Percentiles rank a stretch among this genome's conserved stretches.
These are phyloP conservation scores for Diphasiastrum complanatum DNA, from an alignment of 83 land plant species.

Conservation along the genomic window DNA sequence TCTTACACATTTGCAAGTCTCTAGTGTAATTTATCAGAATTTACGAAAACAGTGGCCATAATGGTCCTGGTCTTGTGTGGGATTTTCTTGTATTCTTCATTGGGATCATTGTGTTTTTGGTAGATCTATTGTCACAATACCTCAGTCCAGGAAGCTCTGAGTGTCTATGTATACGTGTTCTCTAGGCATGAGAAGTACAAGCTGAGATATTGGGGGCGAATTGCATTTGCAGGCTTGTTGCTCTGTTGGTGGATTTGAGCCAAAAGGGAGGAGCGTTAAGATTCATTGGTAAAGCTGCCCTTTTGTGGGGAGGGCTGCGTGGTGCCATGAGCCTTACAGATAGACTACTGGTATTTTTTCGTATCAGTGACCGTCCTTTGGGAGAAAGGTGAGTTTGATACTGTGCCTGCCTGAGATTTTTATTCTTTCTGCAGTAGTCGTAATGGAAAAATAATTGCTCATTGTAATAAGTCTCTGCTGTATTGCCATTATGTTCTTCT, in stretches of 20 bases:
- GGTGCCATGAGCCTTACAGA: conserved; percentile 99
- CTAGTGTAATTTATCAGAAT: too few relatives aligned
- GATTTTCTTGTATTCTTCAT: too few relatives aligned
- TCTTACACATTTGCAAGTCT: too few relatives aligned
- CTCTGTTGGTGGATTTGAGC: conserved; percentile 71
- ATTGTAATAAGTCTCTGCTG: too few relatives aligned
- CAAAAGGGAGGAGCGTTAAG: conserved; percentile 77
- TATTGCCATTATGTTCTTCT: too few relatives aligned
- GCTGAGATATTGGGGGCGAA: background rate
- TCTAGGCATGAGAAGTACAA: too few relatives aligned
- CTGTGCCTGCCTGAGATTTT: background rate
- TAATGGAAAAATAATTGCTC: background rate
- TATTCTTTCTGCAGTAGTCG: background rate
- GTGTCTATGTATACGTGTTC: too few relatives aligned
- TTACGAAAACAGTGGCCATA: too few relatives aligned
- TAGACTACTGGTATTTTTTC: conserved; percentile 74
- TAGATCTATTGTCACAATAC: too few relatives aligned
- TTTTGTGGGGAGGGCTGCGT: conserved; percentile 97
- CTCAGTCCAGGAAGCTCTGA: too few relatives aligned
- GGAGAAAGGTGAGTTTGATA: conserved; percentile 46
- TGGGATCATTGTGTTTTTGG: too few relatives aligned
- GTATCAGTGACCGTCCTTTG: conserved; percentile 68
- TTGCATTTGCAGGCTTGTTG: conserved; percentile 56
- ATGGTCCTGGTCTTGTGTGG: too few relatives aligned
- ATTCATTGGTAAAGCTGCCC: conserved; percentile 76